Evolutionary conservation across 805 yeast species (phyloP).

Genomic region (Cyberlindnera subsufficiens): DNA sequence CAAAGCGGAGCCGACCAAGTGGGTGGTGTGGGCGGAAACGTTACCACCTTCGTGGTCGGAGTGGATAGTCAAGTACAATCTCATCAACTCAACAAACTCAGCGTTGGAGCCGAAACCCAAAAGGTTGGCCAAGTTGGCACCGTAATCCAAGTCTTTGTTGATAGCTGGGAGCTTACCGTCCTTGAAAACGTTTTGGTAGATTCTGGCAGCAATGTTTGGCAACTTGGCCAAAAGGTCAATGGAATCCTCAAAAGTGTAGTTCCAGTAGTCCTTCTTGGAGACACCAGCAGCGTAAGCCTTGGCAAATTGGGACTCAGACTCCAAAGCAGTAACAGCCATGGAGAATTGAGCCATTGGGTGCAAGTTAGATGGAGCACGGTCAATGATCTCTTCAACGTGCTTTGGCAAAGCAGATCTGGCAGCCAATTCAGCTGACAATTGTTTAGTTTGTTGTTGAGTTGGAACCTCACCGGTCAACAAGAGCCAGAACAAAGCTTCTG

Average conservation of each 20-base stretch:
- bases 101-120: constrained; percentile 52
- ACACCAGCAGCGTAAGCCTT: constrained; percentile 84
- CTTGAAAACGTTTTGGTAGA: constrained; percentile 79
- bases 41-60: constrained; percentile 91
- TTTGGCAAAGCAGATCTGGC: constrained; percentile 74
- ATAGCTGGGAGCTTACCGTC: constrained; percentile 62
- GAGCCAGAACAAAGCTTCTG: constrained; percentile 82
- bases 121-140: constrained; percentile 55
- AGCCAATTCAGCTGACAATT: constrained; percentile 70
- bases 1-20: constrained; percentile 78
- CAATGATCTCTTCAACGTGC: constrained; percentile 68
- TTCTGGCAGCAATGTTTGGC: constrained; percentile 76
- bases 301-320: constrained; percentile 76
- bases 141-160: constrained; percentile 55
- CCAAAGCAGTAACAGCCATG: constrained; percentile 76
- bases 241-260: constrained; percentile 75
- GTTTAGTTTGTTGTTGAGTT: constrained; percentile 61
- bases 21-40: constrained; percentile 83
- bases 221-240: constrained; percentile 76
- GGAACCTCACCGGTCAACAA: constrained; percentile 81
- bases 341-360: constrained; percentile 92
- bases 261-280: constrained; percentile 79
- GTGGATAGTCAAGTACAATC: constrained; percentile 77
- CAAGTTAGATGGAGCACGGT: constrained; percentile 66
- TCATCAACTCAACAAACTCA: constrained; percentile 73